These are phyloP conservation scores for Lotmaria passim DNA, from an alignment of 208 protist genomes.

Conservation along the genomic window DNA sequence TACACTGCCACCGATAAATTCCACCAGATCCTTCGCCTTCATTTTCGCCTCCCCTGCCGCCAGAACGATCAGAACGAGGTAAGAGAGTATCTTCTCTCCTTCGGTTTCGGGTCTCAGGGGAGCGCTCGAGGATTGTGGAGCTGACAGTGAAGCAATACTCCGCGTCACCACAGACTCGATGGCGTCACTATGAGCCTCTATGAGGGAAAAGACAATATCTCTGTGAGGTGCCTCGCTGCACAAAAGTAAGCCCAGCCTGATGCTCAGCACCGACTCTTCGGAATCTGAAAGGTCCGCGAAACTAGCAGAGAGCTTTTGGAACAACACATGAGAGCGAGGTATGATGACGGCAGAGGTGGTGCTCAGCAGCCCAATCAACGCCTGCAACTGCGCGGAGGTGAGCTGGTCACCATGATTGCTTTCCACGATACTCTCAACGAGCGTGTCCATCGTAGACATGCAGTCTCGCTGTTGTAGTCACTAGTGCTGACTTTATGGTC, in stretches of 20 bases:
- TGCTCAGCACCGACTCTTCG: constrained; percentile 8
- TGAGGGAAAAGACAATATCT: constrained; percentile 5
- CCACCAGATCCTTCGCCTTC: constrained; percentile 25
- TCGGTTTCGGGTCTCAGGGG: background rate
- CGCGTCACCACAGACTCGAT: constrained; percentile 11
- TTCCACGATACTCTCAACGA: constrained; percentile 30
- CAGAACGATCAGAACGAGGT: constrained; percentile 23
- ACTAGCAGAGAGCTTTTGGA: constrained; percentile 23
- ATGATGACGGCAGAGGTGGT: constrained; percentile 2
- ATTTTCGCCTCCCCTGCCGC: constrained; percentile 11
- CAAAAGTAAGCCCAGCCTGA: constrained; percentile 26
- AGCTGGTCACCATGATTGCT: constrained; percentile 19
- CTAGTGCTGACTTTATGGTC: no score
- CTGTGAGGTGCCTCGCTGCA: constrained; percentile 10
- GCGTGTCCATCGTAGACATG: constrained; percentile 11
- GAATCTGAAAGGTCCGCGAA: background rate
- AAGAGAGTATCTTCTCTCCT: constrained; percentile 9
- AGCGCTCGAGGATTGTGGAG: background rate
- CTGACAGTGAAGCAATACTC: constrained; percentile 12
- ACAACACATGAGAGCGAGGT: constrained; percentile 14
- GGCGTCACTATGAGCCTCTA: constrained; percentile 15
- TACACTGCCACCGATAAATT: constrained; percentile 21
- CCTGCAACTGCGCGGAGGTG: constrained; percentile 30
- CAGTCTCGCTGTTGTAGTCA: background rate
- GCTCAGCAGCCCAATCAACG: constrained; percentile 22